These are phyloP conservation scores for Ramichloridium luteum DNA, from an alignment of 2,329 filamentous ascomycete genomes.

Conservation along the genomic window DNA sequence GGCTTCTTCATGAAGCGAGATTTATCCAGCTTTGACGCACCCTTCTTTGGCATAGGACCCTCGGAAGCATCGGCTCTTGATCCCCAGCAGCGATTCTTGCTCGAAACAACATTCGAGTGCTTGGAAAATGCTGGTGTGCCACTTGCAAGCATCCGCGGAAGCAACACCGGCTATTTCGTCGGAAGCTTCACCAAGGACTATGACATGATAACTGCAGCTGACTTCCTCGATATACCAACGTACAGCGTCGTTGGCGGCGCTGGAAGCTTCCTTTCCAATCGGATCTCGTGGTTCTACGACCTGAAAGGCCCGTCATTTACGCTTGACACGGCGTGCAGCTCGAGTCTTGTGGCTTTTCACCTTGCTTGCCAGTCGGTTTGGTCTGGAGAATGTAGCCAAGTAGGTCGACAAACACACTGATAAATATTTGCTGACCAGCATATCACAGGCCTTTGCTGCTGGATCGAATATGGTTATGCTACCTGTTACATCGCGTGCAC, in stretches of 20 bases:
- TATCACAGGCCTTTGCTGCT: conserved; percentile 12
- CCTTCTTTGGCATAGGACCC: conserved; percentile 12
- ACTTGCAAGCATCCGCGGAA: conserved; percentile 5
- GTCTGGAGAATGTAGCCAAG: conserved; percentile 13
- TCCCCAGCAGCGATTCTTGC: conserved; percentile 13
- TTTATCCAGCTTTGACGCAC: conserved; percentile 10
- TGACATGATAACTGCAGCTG: conserved; percentile 11
- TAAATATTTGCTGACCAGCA: too few species aligned
- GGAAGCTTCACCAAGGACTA: conserved; percentile 10
- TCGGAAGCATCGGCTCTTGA: conserved; percentile 13
- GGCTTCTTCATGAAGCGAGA: conserved; percentile 11
- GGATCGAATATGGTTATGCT: conserved; percentile 19
- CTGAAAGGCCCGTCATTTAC: conserved; percentile 15
- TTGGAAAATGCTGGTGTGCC: conserved; percentile 9
- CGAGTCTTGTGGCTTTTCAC: conserved; percentile 27
- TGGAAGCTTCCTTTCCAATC: conserved; percentile 13
- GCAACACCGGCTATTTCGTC: conserved; percentile 8
- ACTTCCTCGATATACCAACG: conserved; percentile 10
- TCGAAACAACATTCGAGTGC: conserved; percentile 13
- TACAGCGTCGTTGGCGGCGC: conserved; percentile 17
- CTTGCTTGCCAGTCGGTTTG: conserved; percentile 23
- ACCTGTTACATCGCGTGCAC: too few species aligned
- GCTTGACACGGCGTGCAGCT: conserved; percentile 37
- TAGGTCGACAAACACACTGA: too few species aligned
- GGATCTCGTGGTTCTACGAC: conserved; percentile 18